Percentiles rank a stretch among this genome's conserved stretches.
phyloP scores from a whole-genome alignment of 2,329 filamentous ascomycete species.

The Hyphodiscus sp. region DNA sequence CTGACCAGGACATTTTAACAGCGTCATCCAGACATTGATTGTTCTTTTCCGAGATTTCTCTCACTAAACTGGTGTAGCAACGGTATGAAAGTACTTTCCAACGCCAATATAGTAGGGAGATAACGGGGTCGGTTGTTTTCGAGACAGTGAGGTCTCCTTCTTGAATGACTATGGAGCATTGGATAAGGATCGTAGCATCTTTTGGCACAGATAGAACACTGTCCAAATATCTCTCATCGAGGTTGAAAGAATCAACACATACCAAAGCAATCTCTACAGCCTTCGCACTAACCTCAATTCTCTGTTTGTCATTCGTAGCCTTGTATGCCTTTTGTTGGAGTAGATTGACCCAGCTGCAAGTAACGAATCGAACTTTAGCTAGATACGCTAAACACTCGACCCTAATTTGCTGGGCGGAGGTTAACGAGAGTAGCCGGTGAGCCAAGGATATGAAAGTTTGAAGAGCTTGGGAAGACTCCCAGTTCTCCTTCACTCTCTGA shows the following conservation, averaged over 20 bases:
- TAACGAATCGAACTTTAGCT: constrained; percentile 26
- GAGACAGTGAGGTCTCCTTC: not conserved
- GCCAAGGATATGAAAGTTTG: constrained; percentile 35
- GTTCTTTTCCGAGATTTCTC: too few relatives aligned
- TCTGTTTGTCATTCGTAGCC: constrained; percentile 1
- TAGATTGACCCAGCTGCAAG: constrained; percentile 30
- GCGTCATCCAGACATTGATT: too few relatives aligned
- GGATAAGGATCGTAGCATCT: not conserved
- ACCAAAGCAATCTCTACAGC: constrained; percentile 2
- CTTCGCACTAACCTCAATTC: constrained; percentile 2
- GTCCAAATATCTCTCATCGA: constrained; percentile 1
- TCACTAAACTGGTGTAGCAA: too few relatives aligned
- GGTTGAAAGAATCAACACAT: constrained; percentile 6
- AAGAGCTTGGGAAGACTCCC: constrained; percentile 41
- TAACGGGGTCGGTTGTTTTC: not conserved
- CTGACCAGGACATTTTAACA: too few relatives aligned
- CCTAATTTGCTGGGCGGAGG: constrained; percentile 15
- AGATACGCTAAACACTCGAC: constrained; percentile 29
- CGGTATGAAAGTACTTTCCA: too few relatives aligned
- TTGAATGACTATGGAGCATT: constrained; percentile 6
- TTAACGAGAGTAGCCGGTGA: constrained; percentile 36
- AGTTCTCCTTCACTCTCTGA: constrained; percentile 39
- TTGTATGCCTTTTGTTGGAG: constrained; percentile 2
- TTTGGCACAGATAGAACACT: not conserved
- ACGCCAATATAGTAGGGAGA: too few relatives aligned